phyloP scores from a whole-genome alignment of 2,329 filamentous ascomycete species.

The Sarocladium strictum region DNA sequence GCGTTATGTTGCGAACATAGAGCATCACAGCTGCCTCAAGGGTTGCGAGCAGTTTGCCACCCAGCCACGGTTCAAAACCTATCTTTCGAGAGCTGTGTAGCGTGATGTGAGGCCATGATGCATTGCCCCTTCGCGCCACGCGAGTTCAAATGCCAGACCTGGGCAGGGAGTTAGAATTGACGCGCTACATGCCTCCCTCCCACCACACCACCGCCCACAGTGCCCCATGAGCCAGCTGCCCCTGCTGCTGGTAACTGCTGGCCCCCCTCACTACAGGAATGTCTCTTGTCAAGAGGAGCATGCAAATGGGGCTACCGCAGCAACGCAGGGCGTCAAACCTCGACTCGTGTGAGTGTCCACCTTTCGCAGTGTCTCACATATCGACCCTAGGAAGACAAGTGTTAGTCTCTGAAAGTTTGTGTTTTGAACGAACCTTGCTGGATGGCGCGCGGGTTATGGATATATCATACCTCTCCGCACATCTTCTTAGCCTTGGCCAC shows the following conservation, averaged over 20 bases:
- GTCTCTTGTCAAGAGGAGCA: slow-evolving; percentile 4
- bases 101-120: background rate
- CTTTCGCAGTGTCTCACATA: slow-evolving; percentile 2
- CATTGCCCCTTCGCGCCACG: slow-evolving; percentile 7
- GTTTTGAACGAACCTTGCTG: background rate
- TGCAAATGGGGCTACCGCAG: slow-evolving; percentile 8
- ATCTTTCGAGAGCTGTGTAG: background rate
- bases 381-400: background rate
- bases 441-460: slow-evolving; percentile 10
- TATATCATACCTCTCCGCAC: slow-evolving; percentile 13
- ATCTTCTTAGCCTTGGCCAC: slow-evolving; percentile 1
- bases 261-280: slow-evolving; percentile 10
- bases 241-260: background rate
- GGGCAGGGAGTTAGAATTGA: background rate
- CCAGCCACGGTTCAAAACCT: slow-evolving; percentile 3
- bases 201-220: background rate
- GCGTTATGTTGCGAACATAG: background rate
- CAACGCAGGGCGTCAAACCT: slow-evolving; percentile 8
- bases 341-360: background rate
- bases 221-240: slow-evolving; percentile 2
- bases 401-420: background rate
- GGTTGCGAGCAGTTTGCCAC: background rate
- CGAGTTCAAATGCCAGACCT: background rate
- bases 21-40: background rate
- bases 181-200: slow-evolving; percentile 9